Evolutionary conservation across 345 rosid species (phyloP).

Genomic region (Gossypium anomalum): DNA sequence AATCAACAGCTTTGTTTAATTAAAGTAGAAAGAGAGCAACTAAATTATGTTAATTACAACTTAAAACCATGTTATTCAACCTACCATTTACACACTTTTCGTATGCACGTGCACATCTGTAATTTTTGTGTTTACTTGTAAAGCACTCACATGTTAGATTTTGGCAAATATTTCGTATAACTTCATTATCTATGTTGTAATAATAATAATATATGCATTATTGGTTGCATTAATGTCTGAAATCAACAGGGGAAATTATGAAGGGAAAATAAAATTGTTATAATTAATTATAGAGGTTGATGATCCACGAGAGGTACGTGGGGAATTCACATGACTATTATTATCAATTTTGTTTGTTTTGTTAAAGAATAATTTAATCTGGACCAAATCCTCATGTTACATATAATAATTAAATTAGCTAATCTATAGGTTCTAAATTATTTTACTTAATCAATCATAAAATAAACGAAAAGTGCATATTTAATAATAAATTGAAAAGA

Average conservation of each 20-base stretch:
- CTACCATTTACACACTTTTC: neutral
- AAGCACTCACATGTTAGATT: neutral
- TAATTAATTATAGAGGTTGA: neutral
- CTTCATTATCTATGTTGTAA: neutral
- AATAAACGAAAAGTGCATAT: too few species aligned
- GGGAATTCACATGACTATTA: neutral
- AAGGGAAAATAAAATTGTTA: neutral
- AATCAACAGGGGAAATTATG: neutral
- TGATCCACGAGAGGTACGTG: neutral
- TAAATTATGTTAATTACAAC: neutral
- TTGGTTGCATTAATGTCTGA: neutral
- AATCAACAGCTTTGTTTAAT: neutral
- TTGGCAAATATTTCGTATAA: neutral
- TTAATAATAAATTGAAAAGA: too few species aligned
- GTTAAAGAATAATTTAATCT: neutral
- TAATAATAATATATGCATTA: neutral
- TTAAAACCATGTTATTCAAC: constrained; percentile 13
- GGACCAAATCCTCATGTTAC: neutral
- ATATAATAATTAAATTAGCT: neutral
- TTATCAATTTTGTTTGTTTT: neutral
- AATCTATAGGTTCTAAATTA: neutral
- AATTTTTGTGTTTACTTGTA: neutral
- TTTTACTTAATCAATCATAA: too few species aligned
- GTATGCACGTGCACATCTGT: neutral
- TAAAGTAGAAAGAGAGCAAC: neutral